phyloP scores from a whole-genome alignment of 139 green algal species.

The Tetraselmis chui region DNA sequence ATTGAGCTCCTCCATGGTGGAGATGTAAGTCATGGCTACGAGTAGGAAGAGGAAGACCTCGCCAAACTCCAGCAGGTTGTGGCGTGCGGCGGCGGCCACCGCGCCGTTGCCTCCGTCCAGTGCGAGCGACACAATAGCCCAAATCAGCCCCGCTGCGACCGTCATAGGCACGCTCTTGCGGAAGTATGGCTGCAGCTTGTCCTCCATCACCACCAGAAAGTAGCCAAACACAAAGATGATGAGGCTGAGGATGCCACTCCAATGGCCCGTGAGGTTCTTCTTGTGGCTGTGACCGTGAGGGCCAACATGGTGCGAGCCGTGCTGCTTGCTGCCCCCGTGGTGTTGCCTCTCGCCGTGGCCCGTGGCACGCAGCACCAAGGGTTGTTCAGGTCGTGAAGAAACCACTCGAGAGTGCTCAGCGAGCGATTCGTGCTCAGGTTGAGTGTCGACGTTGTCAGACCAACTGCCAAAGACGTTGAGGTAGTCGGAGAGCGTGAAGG shows the following conservation, averaged over 20 bases:
- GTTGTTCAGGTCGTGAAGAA: no score
- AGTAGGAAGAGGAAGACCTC: conserved; percentile 25
- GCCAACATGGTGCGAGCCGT: background rate
- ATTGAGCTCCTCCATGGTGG: conserved; percentile 18
- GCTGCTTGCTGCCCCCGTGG: background rate
- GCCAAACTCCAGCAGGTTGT: conserved; percentile 24
- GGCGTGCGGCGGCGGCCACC: conserved; percentile 10
- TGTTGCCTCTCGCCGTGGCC: background rate
- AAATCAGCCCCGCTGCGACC: conserved; percentile 14
- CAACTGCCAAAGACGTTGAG: background rate
- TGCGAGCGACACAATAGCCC: conserved; percentile 6
- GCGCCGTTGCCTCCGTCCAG: conserved; percentile 1
- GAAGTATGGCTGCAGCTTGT: conserved; percentile 10
- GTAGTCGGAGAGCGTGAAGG: background rate
- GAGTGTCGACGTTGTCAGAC: background rate
- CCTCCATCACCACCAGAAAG: conserved; percentile 10
- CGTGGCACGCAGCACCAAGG: background rate
- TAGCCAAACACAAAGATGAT: conserved; percentile 13
- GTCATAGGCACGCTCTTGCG: conserved; percentile 22
- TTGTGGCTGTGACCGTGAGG: background rate
- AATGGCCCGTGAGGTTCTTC: background rate
- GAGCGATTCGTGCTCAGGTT: background rate
- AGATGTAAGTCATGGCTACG: conserved; percentile 23
- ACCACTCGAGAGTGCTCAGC: no score
- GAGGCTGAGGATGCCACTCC: background rate